phyloP scores from a whole-genome alignment of 1,284 basidiomycete species.

The Mycena sp. region DNA sequence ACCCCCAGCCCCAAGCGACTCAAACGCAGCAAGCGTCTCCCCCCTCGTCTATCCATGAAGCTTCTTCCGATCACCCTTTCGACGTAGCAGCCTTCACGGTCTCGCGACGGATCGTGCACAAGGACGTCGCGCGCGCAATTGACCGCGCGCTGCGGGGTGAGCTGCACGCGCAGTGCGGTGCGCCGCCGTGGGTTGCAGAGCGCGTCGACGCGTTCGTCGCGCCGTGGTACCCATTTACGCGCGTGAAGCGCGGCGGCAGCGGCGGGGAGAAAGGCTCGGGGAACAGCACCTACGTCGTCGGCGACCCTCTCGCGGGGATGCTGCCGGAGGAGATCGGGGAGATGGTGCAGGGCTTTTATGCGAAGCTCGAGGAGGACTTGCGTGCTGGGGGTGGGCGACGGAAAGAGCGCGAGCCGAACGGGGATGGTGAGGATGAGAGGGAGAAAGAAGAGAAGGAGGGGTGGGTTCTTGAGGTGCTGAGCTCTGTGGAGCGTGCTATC shows the following conservation, averaged over 20 bases:
- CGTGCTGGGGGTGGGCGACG: constrained; percentile 27
- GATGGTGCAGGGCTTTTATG: constrained; percentile 80
- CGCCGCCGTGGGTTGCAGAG: constrained; percentile 65
- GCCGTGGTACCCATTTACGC: constrained; percentile 57
- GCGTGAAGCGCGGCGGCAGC: constrained; percentile 23
- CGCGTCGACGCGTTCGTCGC: constrained; percentile 65
- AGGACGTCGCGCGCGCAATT: constrained; percentile 68
- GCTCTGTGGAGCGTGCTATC: constrained; percentile 75
- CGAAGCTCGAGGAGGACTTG: constrained; percentile 53
- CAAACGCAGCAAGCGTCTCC: constrained; percentile 37
- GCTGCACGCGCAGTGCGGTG: constrained; percentile 59
- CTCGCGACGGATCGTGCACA: constrained; percentile 57
- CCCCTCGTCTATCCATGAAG: constrained; percentile 40
- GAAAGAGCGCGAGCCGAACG: constrained; percentile 31
- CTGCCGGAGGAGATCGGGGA: constrained; percentile 61
- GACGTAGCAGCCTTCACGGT: constrained; percentile 71
- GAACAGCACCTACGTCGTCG: constrained; percentile 47
- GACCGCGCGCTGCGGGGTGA: constrained; percentile 67
- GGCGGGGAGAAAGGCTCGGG: constrained; percentile 32
- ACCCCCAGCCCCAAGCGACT: constrained; percentile 33
- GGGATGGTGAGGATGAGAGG: constrained; percentile 42
- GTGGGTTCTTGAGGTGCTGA: constrained; percentile 66
- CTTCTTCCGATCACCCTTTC: constrained; percentile 51
- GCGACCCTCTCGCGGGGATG: constrained; percentile 49
- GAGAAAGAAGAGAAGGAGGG: constrained; percentile 49